Percentiles rank a stretch among this genome's conserved stretches.
These are phyloP conservation scores for Lentinula boryana DNA, from an alignment of 768 basidiomycete species.

Conservation along the genomic window DNA sequence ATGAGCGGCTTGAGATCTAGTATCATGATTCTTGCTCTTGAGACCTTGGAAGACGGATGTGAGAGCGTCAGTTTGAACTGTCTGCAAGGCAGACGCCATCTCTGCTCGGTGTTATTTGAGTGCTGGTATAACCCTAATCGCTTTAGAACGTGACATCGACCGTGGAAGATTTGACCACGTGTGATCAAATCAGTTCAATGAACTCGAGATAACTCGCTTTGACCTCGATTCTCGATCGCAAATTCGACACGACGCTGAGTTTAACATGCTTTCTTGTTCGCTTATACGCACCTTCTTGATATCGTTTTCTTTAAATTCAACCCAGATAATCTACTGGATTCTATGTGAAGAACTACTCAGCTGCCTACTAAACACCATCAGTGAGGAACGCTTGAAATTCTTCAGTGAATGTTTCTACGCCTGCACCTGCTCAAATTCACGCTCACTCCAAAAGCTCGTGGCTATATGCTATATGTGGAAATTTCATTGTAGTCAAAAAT, in stretches of 20 bases:
- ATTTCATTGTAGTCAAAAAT: not conserved
- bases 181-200: not conserved
- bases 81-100: constrained; percentile 59
- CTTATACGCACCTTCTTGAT: no score
- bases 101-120: constrained; percentile 15
- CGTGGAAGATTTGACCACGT: not conserved
- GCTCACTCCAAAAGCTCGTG: not conserved
- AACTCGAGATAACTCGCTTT: not conserved
- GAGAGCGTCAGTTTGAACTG: constrained; percentile 56
- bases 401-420: no score
- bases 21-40: constrained; percentile 57
- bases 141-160: not conserved
- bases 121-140: not conserved
- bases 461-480: not conserved
- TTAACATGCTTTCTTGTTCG: no score
- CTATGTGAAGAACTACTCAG: no score
- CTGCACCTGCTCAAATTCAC: no score
- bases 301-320: no score
- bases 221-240: not conserved
- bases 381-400: no score
- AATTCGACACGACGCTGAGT: not conserved
- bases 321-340: no score
- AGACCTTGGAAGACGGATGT: constrained; percentile 63
- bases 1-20: constrained; percentile 59
- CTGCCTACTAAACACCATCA: no score